Conservation (phyloP, 2,329 filamentous ascomycete genomes). For the Talaromyces sp. region DNA sequence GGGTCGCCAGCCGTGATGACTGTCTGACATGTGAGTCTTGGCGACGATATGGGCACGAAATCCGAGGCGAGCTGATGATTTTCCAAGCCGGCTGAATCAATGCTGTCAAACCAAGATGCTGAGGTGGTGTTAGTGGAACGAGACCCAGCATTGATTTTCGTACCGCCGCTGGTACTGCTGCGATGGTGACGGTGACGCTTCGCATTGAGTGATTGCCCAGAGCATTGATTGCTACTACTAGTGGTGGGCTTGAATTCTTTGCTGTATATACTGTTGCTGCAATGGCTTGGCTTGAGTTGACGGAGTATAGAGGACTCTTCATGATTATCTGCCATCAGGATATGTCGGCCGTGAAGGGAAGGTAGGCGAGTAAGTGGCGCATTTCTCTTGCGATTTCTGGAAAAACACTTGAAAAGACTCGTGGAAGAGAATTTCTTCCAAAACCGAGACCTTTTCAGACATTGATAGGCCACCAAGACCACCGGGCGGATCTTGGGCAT, state of each 20-base stretch:
- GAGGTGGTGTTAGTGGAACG: not conserved
- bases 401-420: not conserved
- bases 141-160: constrained; percentile 2
- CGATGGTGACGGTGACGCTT: constrained; percentile 4
- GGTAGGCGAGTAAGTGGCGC: not conserved
- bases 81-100: not conserved
- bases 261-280: constrained; percentile 1
- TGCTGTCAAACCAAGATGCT: not conserved
- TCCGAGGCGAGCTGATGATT: not conserved
- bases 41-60: not conserved
- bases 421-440: not conserved
- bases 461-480: not conserved
- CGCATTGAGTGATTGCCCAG: not conserved
- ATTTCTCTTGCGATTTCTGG: not conserved
- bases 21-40: constrained; percentile 5
- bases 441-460: not conserved
- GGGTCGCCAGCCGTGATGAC: constrained; percentile 17
- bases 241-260: not conserved
- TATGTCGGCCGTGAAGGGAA: not conserved
- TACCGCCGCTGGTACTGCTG: not conserved
- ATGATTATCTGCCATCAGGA: not conserved
- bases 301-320: constrained; percentile 1
- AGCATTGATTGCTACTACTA: not conserved
- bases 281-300: not conserved
- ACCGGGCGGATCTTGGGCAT: constrained; percentile 17